Evolutionary conservation across 306 rosid genomes (phyloP), one percentile per base, ranked within the genome.

Genomic region (Cucurbita maxima): DNA sequence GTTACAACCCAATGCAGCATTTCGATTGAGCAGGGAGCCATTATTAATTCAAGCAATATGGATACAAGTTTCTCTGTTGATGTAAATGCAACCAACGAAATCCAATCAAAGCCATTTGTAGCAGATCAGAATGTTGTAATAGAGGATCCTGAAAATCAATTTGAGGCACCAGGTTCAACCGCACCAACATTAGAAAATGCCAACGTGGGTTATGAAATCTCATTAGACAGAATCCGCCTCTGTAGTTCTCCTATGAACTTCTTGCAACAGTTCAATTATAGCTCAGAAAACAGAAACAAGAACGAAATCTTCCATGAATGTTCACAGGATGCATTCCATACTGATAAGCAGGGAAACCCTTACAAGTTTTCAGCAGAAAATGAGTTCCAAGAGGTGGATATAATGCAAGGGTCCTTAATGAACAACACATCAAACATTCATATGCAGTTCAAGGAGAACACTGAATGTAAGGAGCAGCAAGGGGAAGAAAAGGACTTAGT

Each of bases 161-260:
- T 80, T 44, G 80, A 78, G 55, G 74, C 80, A 47, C 22, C 40
- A 58, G 44, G 58, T 55, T 64, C 79, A 20, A 64, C 69, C 10
- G 25, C 55, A 14, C 62, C 63, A 53, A 38, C 88, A 67, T 76
- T 87, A 68, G 96, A 84, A 71, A 81, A 76, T 51, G 44, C 79
- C 12, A 79, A 75, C 82, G 77, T 86, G 53, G 83, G 86, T 37
- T 79, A 83, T 52, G 87, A 88, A 44, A 80, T 84, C 44, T 77
- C 87, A 37, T 64, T 72, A 40, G 90, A 81, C 48, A 74, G 63
- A 74, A 70, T 80, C 7, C 76, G 66, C 74, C 79, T 72, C 7
- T 76, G 87, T 70, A 83, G 56, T 78, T 77, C 93, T 55, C 81
- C 89, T 34, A 47, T 89, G 83, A 85, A 87, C 82, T 88, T 91